These are phyloP conservation scores for Linaria vulgaris DNA, from an alignment of 257 asterid genomes.

Conservation along the genomic window DNA sequence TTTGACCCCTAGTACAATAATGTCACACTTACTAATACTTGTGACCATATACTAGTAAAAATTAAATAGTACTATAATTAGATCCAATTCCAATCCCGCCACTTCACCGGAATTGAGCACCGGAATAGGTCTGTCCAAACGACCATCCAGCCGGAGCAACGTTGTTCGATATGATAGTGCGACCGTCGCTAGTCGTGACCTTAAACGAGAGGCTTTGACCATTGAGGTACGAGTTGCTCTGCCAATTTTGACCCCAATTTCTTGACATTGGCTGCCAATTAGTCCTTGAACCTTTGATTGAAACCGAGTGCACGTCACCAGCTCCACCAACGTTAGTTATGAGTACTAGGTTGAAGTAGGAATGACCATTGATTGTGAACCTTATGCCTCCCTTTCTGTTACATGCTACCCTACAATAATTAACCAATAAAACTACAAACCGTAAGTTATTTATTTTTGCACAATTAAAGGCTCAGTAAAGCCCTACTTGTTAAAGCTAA, in stretches of 20 bases:
- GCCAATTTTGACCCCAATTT: conserved; percentile 97
- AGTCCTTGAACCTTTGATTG: conserved; percentile 75
- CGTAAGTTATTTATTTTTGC: conserved; percentile 9
- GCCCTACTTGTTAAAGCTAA: no score
- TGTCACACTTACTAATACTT: conserved; percentile 43
- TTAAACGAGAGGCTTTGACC: conserved; percentile 85
- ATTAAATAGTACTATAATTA: no score
- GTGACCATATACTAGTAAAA: conserved; percentile 26
- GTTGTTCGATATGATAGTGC: conserved; percentile 59
- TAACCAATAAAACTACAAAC: background rate
- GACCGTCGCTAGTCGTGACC: conserved; percentile 80
- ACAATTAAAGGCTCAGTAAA: background rate
- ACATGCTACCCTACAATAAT: conserved; percentile 66
- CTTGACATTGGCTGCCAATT: conserved; percentile 85
- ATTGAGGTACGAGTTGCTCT: conserved; percentile 65
- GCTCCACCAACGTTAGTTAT: conserved; percentile 87
- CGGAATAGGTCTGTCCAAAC: conserved; percentile 79
- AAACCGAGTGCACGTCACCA: conserved; percentile 76
- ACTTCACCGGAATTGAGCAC: conserved; percentile 69
- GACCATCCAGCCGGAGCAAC: conserved; percentile 77
- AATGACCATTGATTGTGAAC: conserved; percentile 86
- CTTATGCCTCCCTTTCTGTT: conserved; percentile 80
- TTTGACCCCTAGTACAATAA: conserved; percentile 18
- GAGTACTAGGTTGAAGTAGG: conserved; percentile 81
- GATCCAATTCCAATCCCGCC: no score